Percentiles rank a stretch among this genome's conserved stretches.
phyloP scores from a whole-genome alignment of 2,329 filamentous ascomycete genomes.

The Pezicula carpinea region DNA sequence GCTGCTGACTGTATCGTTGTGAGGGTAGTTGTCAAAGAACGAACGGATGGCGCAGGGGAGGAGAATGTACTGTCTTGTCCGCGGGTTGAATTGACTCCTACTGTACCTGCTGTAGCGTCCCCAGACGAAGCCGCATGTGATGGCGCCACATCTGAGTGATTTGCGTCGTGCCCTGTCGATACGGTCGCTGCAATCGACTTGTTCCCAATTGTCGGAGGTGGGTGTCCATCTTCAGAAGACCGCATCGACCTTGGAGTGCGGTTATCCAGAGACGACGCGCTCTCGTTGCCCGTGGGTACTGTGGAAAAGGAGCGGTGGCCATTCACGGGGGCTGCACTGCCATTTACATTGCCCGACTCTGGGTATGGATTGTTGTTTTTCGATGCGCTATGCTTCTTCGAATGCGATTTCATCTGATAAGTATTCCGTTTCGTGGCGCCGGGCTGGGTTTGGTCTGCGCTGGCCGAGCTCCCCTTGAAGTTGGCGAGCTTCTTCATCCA shows the following conservation, averaged over 20 bases:
- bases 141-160: slow-evolving; percentile 68
- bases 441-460: slow-evolving; percentile 42
- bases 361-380: slow-evolving; percentile 83
- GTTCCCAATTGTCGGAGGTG: slow-evolving; percentile 56
- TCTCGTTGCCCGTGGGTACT: slow-evolving; percentile 44
- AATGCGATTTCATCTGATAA: slow-evolving; percentile 34
- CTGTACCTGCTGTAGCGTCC: slow-evolving; percentile 70
- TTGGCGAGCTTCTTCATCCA: slow-evolving; percentile 94
- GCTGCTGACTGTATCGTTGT: slow-evolving; percentile 79
- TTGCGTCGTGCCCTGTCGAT: slow-evolving; percentile 76
- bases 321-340: slow-evolving; percentile 25
- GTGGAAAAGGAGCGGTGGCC: slow-evolving; percentile 54
- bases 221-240: slow-evolving; percentile 56
- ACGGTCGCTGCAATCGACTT: slow-evolving; percentile 58
- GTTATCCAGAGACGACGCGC: slow-evolving; percentile 48
- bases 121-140: slow-evolving; percentile 65
- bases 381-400: slow-evolving; percentile 52
- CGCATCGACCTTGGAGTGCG: slow-evolving; percentile 54
- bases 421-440: slow-evolving; percentile 36
- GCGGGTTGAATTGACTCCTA: slow-evolving; percentile 59
- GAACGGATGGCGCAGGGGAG: slow-evolving; percentile 74
- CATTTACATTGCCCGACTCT: slow-evolving; percentile 61
- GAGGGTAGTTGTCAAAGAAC: slow-evolving; percentile 76
- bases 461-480: slow-evolving; percentile 68
- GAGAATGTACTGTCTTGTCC: slow-evolving; percentile 76